phyloP scores from a whole-genome alignment of 2,329 filamentous ascomycete genomes.

The Penicillium rolfsii region DNA sequence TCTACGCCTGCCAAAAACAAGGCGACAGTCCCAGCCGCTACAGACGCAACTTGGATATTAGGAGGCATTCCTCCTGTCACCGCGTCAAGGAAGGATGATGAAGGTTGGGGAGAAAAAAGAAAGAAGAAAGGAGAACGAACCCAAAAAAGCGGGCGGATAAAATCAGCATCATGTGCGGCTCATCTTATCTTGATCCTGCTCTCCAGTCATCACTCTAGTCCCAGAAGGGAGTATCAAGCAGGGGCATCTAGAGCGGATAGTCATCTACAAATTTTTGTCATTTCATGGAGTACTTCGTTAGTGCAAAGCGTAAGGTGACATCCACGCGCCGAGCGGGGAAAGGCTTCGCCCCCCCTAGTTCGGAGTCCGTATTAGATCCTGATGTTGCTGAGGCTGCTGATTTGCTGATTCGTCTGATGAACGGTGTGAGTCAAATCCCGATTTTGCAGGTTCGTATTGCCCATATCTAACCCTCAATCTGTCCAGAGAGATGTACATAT shows the following conservation, averaged over 20 bases:
- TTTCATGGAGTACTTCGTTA: no score
- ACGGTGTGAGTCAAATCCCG: background rate
- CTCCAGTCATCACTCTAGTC: conserved; percentile 4
- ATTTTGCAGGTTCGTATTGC: background rate
- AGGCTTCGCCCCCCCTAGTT: background rate
- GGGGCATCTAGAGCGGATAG: background rate
- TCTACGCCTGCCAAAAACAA: conserved; percentile 29
- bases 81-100: background rate
- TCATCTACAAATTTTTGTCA: no score
- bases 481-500: background rate
- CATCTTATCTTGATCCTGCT: conserved; percentile 12
- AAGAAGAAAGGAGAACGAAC: background rate
- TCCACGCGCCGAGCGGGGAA: conserved; percentile 14
- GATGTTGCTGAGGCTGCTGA: background rate
- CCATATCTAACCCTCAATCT: background rate
- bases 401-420: background rate
- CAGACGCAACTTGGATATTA: conserved; percentile 25
- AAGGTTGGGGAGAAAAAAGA: background rate
- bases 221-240: background rate
- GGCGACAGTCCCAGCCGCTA: conserved; percentile 30
- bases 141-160: background rate
- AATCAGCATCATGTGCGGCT: background rate
- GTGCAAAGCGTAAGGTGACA: conserved; percentile 7
- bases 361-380: background rate
- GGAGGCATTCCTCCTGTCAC: conserved; percentile 29